Evolutionary conservation across 441 rosid genomes (phyloP), one percentile per base, ranked within the genome.

Genomic region (Pelargonium fulgidum): DNA sequence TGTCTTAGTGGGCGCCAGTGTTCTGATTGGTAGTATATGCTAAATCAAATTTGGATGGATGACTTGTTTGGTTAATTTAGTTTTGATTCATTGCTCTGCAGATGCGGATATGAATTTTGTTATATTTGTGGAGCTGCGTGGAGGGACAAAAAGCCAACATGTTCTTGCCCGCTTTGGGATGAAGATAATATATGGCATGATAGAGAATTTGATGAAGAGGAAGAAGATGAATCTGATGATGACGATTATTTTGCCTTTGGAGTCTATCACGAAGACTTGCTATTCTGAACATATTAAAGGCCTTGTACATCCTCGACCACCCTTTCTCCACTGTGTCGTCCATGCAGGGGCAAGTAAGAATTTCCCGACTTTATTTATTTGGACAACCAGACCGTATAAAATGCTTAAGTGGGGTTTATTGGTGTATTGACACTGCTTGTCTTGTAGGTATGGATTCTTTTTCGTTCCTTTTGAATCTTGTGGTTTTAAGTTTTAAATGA

Each of bases 101-200:
- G 89, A 70, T 88, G 93, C 12, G 93, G 89, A 5, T 70, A 59
- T 24, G 85, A 86, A 78, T 85, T 88, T 66, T 88, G 93, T 83
- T 86, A 91, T 75, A 86, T 70, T 10, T 93, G 96, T 44, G 98
- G 98, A 72, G 84, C 81, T 1, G 82, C 66, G 70, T 91, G 94
- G 94, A 77, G 75, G 76, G 63, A 82, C 74, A 83, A 81, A 62
- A 80, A 54, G 26, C 33, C 82, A 48, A 80, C 83, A 58, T 88
- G 81, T 62, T 11, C 80, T 0, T 90, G 98, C 69, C 93, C 88
- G 0, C 71, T 75, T 29, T 89, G 92, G 98, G 81, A 81, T 62
- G 91, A 85, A 70, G 78, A 73, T n/a, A 29, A 76, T 65, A 86
- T 88, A 59, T 72, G 70, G 79, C 29, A 52, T 48, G 73, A 73